A percentile compares a stretch with the other conserved stretches of the same genome.
Evolutionary conservation across 2,329 filamentous ascomycete species (phyloP).

Genomic region (Claviceps quebecensis): DNA sequence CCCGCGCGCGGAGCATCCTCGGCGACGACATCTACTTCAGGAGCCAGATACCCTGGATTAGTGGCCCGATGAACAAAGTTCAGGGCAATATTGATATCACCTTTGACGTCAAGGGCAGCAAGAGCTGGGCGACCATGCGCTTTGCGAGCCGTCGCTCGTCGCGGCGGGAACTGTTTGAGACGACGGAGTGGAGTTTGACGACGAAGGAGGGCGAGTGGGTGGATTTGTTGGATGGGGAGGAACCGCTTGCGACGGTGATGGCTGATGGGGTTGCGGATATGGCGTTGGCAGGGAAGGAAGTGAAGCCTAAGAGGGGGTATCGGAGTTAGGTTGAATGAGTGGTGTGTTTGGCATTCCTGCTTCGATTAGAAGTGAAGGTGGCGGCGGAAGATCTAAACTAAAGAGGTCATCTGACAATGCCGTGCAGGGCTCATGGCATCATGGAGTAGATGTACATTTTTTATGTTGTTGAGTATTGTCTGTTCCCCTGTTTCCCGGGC

Average conservation of each 20-base stretch:
- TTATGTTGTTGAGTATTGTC: background rate
- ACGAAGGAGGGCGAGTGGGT: constrained; percentile 46
- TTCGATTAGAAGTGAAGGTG: background rate
- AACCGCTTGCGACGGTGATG: constrained; percentile 47
- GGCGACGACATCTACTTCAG: constrained; percentile 81
- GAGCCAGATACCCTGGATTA: constrained; percentile 68
- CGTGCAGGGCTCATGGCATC: too few relatives aligned
- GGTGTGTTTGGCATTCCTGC: background rate
- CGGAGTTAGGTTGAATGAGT: constrained; percentile 32
- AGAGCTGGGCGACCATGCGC: constrained; percentile 55
- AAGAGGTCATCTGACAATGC: too few relatives aligned
- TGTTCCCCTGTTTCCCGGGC: background rate
- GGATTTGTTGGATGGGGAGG: constrained; percentile 57
- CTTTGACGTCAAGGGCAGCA: constrained; percentile 76
- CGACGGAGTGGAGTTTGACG: constrained; percentile 77
- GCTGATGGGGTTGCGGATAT: constrained; percentile 18
- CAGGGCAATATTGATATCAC: constrained; percentile 79
- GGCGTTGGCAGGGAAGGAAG: constrained; percentile 19
- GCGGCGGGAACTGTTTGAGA: constrained; percentile 58
- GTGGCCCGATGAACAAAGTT: constrained; percentile 82
- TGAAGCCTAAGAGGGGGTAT: constrained; percentile 30
- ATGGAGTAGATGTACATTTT: background rate
- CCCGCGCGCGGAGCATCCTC: constrained; percentile 58
- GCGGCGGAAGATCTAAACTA: background rate
- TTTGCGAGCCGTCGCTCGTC: constrained; percentile 62